Evolutionary conservation across 108 stramenopile species (phyloP), one percentile per base, ranked within the genome.

Genomic region (Nitzschia putrida): DNA sequence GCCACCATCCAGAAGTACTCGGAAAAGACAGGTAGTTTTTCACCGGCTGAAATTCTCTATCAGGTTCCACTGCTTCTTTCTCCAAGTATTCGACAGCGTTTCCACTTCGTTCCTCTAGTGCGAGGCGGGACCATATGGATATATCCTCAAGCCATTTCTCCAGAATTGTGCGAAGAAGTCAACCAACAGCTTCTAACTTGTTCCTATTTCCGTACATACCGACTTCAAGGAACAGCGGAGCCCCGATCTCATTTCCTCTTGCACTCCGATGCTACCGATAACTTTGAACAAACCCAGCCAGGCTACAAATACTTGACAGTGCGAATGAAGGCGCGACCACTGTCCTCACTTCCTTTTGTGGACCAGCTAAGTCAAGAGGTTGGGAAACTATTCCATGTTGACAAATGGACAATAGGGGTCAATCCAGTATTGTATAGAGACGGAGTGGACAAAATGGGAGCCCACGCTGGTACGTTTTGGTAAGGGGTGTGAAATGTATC

Each of bases 381-480:
- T 18, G 66, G 61, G 9, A 21, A 58, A 26, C 16, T 40, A 23
- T 53, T 52, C 56, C 39, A 55, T 11, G 60, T 64, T n/a, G 64
- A 56, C 16, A 38, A 57, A 3, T 85, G 79, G 79, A 65, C 53
- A 23, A 85, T 80, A 43, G 84, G 84, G 2, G 84, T 82, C 2
- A 79, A 85, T 68, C 49, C 73, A 9, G 76, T 85, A 20, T 66
- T 66, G 12, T 86, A 86, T 68, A 64, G 77, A 26, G 83, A 80
- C 50, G 72, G 76, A 3, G 69, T 58, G 20, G 87, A 88, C 54
- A 56, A 64, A 8, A 88, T 88, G 23, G 84, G 84, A 6, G 77
- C 64, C 60, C 87, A 88, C 41, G 80, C 87, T n/a, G 65, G 47
- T 64, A 49, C 11, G 58, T 59, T 34, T 34, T 34, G 29, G 29